Percentiles rank a stretch among this genome's conserved stretches.
Conservation (phyloP, 805 yeast genomes). For the Barnettozyma sucrosica region DNA sequence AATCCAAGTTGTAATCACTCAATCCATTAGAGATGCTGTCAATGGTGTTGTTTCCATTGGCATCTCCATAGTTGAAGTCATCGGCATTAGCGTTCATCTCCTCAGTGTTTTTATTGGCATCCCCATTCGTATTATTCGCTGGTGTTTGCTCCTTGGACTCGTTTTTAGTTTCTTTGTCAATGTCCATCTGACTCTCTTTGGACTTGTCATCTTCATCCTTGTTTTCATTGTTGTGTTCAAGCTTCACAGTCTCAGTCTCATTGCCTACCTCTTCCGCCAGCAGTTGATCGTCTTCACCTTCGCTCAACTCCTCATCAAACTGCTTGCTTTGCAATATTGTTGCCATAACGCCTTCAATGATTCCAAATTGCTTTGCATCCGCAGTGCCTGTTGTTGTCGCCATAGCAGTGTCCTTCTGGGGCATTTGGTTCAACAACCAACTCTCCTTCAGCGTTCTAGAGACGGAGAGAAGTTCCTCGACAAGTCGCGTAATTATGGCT, state of each 20-base stretch:
- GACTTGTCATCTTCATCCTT: slow-evolving; percentile 2
- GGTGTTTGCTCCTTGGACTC: neutral
- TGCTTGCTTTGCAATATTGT: slow-evolving; percentile 6
- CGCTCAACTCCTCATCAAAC: slow-evolving; percentile 12
- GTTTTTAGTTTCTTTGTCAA: neutral
- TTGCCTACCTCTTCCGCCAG: no score
- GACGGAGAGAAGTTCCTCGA: slow-evolving; percentile 46
- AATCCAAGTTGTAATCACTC: slow-evolving; percentile 7
- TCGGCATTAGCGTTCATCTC: neutral
- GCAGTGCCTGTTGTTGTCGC: neutral
- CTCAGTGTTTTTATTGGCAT: neutral
- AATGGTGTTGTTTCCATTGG: slow-evolving; percentile 2
- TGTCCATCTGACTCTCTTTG: neutral
- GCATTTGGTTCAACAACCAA: slow-evolving; percentile 52
- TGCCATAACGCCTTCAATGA: slow-evolving; percentile 6
- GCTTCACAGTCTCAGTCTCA: neutral
- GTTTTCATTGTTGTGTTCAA: neutral
- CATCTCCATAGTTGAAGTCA: neutral
- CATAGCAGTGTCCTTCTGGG: slow-evolving; percentile 21
- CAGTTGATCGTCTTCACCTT: slow-evolving; percentile 6
- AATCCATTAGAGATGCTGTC: slow-evolving; percentile 5
- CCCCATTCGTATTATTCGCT: neutral
- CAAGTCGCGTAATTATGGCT: slow-evolving; percentile 41
- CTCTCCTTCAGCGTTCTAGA: slow-evolving; percentile 46
- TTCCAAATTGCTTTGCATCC: slow-evolving; percentile 11